Evolutionary conservation across 257 asterid genomes (phyloP), one percentile per base, ranked within the genome.

Genomic region (Striga asiatica): DNA sequence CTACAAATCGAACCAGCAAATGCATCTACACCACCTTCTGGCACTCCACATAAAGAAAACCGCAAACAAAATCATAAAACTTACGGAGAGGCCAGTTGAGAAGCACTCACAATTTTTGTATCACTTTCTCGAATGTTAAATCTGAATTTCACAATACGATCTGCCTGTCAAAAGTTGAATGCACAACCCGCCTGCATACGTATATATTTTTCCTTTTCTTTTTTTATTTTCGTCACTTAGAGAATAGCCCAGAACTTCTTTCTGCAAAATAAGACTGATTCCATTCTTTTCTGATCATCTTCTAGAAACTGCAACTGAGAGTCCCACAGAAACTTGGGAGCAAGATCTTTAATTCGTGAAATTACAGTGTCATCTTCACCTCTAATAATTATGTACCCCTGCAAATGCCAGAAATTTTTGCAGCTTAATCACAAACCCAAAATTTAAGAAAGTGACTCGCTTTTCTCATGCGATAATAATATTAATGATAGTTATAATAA

Each of bases 241-340:
- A 74, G 67, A 55, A 88, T 76, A 2, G 97, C 75, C 98, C 98
- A 88, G 67, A 88, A 88, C 62, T 68, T 92, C 73, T 92, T 84
- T 32, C 78, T 63, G 76, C 98, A 92, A 56, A 92, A 67, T 20
- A 92, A 65, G 35, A 84, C 91, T 3, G 79, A 70, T 53, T 83
- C 85, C 60, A 54, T 42, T 74, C 74, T 71, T 69, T 66, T 81
- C 50, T 56, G 64, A 39, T 75, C 81, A 24, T 84, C 77, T 71
- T 92, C 97, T 38, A 92, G 74, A 43, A 60, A 66, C 37, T 88
- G 84, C 63, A 81, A 31, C 64, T 74, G 70, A 13, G 81, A 64
- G 12, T 92, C 93, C 98, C 98, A 92, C 34, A 88, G 88, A 61
- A 77, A 87, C 78, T 80, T 80, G 0, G 83, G 80, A 0, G 93